These are phyloP conservation scores for Trichoderma sp. DNA, from an alignment of 2,329 filamentous ascomycete genomes.

Conservation along the genomic window DNA sequence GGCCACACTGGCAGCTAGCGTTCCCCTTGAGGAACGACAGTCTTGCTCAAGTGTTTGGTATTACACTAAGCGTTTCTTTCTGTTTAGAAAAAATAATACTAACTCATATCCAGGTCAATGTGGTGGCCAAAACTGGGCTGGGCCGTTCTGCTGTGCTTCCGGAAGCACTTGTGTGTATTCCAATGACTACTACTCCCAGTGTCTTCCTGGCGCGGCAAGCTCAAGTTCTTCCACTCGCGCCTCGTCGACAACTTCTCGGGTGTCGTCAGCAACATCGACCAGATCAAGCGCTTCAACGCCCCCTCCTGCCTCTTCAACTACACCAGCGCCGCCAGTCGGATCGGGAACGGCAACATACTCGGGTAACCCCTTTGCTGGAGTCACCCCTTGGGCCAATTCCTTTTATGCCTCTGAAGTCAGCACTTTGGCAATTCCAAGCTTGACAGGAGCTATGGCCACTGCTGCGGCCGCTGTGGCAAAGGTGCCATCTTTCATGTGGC, in stretches of 20 bases:
- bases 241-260: background rate
- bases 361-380: conserved; percentile 5
- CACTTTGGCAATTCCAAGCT: background rate
- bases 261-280: background rate
- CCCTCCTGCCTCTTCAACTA: background rate
- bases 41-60: background rate
- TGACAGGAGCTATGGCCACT: conserved; percentile 6
- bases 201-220: background rate
- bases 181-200: conserved; percentile 8
- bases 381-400: background rate
- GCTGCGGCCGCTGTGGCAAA: conserved; percentile 5
- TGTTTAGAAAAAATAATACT: background rate
- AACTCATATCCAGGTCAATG: conserved; percentile 1
- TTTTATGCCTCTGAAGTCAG: background rate
- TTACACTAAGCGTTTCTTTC: background rate
- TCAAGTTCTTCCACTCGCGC: background rate
- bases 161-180: conserved; percentile 1
- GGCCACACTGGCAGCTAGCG: conserved; percentile 7
- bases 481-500: background rate
- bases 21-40: background rate
- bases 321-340: background rate
- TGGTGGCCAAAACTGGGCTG: background rate
- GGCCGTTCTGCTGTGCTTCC: background rate
- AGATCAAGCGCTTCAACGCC: background rate
- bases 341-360: background rate